These are phyloP conservation scores for Aspergillus transmontanensis DNA, from an alignment of 2,329 filamentous ascomycete genomes.

Conservation along the genomic window DNA sequence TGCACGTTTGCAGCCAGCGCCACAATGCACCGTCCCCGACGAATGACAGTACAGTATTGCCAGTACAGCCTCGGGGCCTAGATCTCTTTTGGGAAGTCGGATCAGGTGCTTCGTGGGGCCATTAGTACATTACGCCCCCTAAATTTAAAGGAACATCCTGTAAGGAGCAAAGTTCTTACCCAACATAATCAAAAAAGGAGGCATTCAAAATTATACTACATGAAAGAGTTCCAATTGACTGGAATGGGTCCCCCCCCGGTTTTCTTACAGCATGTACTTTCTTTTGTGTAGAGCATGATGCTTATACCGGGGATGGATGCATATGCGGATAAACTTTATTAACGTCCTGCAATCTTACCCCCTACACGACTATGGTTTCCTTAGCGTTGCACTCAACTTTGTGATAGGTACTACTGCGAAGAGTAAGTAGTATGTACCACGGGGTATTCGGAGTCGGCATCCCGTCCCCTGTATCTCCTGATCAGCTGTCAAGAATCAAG, in stretches of 20 bases:
- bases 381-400: not conserved
- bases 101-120: slow-evolving; percentile 8
- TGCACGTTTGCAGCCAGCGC: slow-evolving; percentile 9
- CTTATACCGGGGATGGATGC: not conserved
- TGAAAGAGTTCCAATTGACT: not conserved
- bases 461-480: slow-evolving; percentile 4
- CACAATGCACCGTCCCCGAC: not conserved
- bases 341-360: not conserved
- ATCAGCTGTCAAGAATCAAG: not conserved
- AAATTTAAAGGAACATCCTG: not conserved
- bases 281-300: no score
- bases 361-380: not conserved
- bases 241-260: not conserved
- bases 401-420: not conserved
- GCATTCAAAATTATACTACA: not conserved
- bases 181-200: not conserved
- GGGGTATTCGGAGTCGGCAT: not conserved
- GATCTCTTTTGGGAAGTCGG: not conserved
- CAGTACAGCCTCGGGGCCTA: not conserved
- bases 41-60: not conserved
- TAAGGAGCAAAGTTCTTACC: not conserved
- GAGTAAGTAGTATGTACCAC: not conserved
- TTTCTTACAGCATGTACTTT: not conserved
- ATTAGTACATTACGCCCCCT: not conserved
- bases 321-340: not conserved